These are phyloP conservation scores for Babesia bovis DNA, from an alignment of 169 alveolate species.

Conservation along the genomic window DNA sequence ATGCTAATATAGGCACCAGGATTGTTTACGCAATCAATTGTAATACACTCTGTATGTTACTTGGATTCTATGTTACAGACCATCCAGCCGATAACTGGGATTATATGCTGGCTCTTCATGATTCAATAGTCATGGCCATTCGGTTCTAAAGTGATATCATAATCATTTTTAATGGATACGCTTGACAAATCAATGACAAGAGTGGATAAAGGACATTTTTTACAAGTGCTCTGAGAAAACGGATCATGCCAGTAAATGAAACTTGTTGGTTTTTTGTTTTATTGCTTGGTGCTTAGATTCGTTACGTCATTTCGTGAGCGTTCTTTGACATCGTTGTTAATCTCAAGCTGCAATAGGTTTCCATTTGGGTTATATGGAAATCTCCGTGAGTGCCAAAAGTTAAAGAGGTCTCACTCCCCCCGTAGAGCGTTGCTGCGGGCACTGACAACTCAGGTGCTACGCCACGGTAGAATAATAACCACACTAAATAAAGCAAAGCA, in stretches of 20 bases:
- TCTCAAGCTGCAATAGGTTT: no score
- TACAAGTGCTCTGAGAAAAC: no score
- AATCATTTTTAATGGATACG: no score
- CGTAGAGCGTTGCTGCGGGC: constrained; percentile 77
- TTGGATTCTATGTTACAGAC: no score
- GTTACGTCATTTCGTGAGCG: constrained; percentile 14
- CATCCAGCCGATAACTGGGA: no score
- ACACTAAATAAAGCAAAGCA: constrained; percentile 78
- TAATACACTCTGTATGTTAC: not conserved
- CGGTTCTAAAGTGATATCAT: no score
- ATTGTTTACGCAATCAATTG: not conserved
- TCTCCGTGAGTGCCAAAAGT: constrained; percentile 59
- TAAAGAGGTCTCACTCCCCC: constrained; percentile 69
- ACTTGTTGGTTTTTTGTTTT: not conserved
- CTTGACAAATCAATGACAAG: no score
- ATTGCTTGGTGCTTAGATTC: not conserved
- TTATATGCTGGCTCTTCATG: no score
- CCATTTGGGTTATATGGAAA: constrained; percentile 44
- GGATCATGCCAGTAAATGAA: constrained; percentile 18
- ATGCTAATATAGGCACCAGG: not conserved
- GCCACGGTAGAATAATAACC: constrained; percentile 78
- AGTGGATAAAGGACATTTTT: no score
- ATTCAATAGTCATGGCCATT: no score
- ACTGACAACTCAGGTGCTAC: constrained; percentile 73
- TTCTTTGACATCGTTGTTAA: not conserved